phyloP scores from a whole-genome alignment of 192 early-diverging fungal genomes.

The Rhizoclosmatium globosum region DNA sequence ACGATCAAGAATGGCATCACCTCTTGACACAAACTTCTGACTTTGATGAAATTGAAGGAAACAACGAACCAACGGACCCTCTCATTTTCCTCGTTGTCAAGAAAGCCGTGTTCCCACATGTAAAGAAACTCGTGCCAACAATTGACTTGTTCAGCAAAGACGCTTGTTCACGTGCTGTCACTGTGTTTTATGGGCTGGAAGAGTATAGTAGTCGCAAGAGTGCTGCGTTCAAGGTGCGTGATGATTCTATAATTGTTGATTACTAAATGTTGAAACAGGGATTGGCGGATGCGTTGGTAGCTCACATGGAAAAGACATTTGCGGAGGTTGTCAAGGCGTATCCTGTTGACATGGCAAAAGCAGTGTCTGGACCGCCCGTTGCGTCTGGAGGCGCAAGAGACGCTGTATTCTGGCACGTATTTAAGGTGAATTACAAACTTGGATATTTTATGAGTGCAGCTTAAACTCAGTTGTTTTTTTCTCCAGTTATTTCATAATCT shows the following conservation, averaged over 20 bases:
- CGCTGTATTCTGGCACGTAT: slow-evolving; percentile 27
- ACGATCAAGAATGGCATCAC: slow-evolving; percentile 27
- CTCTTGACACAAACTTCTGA: slow-evolving; percentile 8
- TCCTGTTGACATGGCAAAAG: slow-evolving; percentile 7
- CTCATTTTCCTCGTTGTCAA: slow-evolving; percentile 19
- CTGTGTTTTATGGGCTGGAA: background rate
- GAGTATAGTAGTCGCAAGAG: slow-evolving; percentile 22
- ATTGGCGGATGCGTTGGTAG: slow-evolving; percentile 12
- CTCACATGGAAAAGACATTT: background rate
- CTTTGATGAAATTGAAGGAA: slow-evolving; percentile 14
- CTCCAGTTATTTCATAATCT: slow-evolving; percentile 7
- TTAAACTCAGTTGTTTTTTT: slow-evolving; percentile 7
- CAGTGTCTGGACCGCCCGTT: background rate
- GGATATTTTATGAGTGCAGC: no score
- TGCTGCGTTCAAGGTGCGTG: slow-evolving; percentile 28
- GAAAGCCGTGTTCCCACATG: slow-evolving; percentile 34
- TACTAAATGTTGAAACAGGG: slow-evolving; percentile 5
- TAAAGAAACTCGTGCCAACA: slow-evolving; percentile 16
- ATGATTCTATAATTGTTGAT: background rate
- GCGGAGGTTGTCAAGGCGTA: slow-evolving; percentile 1
- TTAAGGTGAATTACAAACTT: no score
- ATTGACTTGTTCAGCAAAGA: slow-evolving; percentile 12
- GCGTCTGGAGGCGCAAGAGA: slow-evolving; percentile 11
- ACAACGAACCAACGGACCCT: background rate
- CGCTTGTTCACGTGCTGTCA: background rate